Evolutionary conservation across 1,139 yeast species (phyloP), one percentile per base, ranked within the genome.

Genomic region (Debaryomycetaceae sp.): DNA sequence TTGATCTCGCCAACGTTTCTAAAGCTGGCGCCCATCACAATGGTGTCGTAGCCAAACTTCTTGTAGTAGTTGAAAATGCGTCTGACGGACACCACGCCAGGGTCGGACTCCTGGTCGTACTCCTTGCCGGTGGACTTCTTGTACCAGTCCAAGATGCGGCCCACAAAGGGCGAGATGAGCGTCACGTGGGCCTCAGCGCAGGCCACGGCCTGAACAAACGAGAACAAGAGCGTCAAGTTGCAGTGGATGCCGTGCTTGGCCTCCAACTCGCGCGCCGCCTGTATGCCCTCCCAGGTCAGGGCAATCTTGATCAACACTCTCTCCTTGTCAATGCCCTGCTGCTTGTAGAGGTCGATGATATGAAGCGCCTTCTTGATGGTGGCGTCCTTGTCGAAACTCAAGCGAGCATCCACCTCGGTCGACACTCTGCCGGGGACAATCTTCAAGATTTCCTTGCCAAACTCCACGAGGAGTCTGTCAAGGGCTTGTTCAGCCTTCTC

Each of bases 11-110:
- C 96, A 45, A 74, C 68, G 75, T 89, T 93, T 81, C 99, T 89
- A 89, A 91, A 91, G 38, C 97, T 89, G 42, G 99, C 99, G 66
- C 98, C 99, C 98, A 91, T 91, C 56, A 91, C 98, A 61, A 91
- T 89, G 65, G 98, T 91, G 55, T 91, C 75, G 80, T 91, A 91
- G 49, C 82, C 93, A 65, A 64, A 86, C 74, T 91, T 91, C 81
- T 91, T 91, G 84, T 91, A 91, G 82, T 91, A 91, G 83, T 89
- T 84, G 85, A 62, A 91, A 63, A 91, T 91, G 40, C 58, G 58
- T 64, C 79, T 82, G 51, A 91, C 99, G 32, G 96, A 86, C 39
- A 71, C 41, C 44, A 91, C 98, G 83, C 98, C 99, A 45, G 98
- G 98, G 67, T 91, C 98, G 40, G 77, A 61, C 59, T 82, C 94